These are phyloP conservation scores for Dorcoceras hygrometricum DNA, from an alignment of 257 asterid species.

Conservation along the genomic window DNA sequence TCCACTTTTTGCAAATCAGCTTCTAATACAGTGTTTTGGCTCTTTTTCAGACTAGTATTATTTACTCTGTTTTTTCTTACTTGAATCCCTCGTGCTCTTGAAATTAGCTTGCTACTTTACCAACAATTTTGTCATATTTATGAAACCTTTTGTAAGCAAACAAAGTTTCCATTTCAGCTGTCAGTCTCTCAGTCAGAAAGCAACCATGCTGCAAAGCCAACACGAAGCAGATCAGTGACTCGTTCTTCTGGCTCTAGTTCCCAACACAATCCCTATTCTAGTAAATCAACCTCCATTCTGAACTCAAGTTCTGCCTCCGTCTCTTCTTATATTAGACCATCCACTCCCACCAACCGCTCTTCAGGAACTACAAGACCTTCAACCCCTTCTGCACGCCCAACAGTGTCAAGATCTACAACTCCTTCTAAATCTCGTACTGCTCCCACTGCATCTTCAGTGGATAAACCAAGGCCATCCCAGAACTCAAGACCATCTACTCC, in stretches of 20 bases:
- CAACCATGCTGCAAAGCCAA: constrained; percentile 57
- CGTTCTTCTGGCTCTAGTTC: constrained; percentile 76
- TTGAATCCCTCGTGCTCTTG: constrained; percentile 8
- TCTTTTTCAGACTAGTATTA: constrained; percentile 22
- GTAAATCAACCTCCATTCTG: constrained; percentile 63
- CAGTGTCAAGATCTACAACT: constrained; percentile 77
- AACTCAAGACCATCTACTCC: constrained; percentile 98
- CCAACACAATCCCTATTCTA: constrained; percentile 66
- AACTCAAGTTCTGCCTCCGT: constrained; percentile 96
- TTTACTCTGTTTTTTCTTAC: constrained; percentile 7
- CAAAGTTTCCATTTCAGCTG: constrained; percentile 51
- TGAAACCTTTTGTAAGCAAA: constrained; percentile 10
- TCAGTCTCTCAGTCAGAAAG: constrained; percentile 87
- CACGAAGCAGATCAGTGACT: constrained; percentile 80
- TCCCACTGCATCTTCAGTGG: constrained; percentile 44
- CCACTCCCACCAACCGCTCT: constrained; percentile 79
- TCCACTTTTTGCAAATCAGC: constrained; percentile 14
- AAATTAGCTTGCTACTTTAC: constrained; percentile 6
- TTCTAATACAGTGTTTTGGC: constrained; percentile 16
- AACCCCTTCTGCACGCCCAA: constrained; percentile 69
- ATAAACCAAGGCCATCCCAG: constrained; percentile 70
- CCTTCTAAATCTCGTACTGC: constrained; percentile 74
- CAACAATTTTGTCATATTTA: background rate
- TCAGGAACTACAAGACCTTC: constrained; percentile 80
- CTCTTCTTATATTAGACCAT: constrained; percentile 90